Percentiles rank a stretch among this genome's conserved stretches.
Conservation (phyloP, 257 asterid species). For the Scutellaria minor region DNA sequence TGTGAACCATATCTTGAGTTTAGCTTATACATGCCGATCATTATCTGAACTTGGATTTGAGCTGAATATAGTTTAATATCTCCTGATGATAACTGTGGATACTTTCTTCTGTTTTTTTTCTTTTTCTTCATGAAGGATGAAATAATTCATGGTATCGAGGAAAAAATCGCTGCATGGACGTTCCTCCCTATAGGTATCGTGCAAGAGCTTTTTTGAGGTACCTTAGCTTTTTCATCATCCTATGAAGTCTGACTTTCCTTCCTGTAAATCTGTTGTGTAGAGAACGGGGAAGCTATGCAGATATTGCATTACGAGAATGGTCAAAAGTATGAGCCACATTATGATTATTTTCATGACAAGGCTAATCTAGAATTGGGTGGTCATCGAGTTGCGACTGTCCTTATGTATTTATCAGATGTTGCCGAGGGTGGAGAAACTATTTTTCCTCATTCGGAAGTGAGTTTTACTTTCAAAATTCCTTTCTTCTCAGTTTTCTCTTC, state of each 20-base stretch:
- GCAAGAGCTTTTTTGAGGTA: not conserved
- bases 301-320: conserved; percentile 82
- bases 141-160: conserved; percentile 62
- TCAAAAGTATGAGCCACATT: conserved; percentile 91
- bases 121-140: conserved; percentile 58
- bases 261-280: conserved; percentile 40
- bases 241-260: conserved; percentile 2
- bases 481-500: not conserved
- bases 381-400: conserved; percentile 89
- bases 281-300: conserved; percentile 89
- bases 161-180: conserved; percentile 90
- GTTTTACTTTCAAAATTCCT: not conserved
- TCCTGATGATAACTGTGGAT: not conserved
- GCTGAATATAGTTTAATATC: conserved; percentile 10
- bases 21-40: not conserved
- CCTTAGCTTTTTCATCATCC: not conserved
- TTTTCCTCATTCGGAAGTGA: conserved; percentile 75
- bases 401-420: conserved; percentile 80
- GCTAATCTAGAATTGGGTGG: conserved; percentile 81
- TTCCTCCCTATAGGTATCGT: conserved; percentile 83
- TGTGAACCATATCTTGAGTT: not conserved
- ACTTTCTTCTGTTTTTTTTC: not conserved
- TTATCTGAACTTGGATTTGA: not conserved
- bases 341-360: conserved; percentile 74
- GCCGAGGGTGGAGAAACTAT: conserved; percentile 87